phyloP scores from a whole-genome alignment of 257 asterid species.

The Plectranthus barbatus region DNA sequence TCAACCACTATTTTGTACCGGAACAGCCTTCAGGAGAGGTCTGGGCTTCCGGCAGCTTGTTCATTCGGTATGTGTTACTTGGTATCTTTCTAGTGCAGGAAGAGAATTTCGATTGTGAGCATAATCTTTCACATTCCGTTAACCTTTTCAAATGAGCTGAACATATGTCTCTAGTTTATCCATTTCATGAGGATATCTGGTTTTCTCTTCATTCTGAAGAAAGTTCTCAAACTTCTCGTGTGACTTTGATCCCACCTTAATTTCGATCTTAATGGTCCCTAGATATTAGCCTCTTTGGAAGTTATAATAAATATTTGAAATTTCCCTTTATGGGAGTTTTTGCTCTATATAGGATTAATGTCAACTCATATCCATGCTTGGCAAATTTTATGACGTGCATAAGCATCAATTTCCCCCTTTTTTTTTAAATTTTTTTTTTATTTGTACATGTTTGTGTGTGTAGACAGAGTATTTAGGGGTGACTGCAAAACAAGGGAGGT shows the following conservation, averaged over 20 bases:
- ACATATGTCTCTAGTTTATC: neutral
- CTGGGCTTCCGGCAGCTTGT: conserved; percentile 88
- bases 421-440: neutral
- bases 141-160: neutral
- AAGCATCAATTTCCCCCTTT: neutral
- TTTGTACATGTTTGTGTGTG: conserved; percentile 10
- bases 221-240: neutral
- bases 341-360: neutral
- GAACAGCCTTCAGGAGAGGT: conserved; percentile 95
- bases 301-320: neutral
- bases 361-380: neutral
- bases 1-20: conserved; percentile 83
- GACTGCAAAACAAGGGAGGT: conserved; percentile 77
- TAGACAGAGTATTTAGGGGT: conserved; percentile 90
- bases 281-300: neutral
- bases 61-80: conserved; percentile 60
- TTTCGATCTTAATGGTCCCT: conserved; percentile 1
- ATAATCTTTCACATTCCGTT: neutral
- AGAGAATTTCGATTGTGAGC: neutral
- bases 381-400: neutral
- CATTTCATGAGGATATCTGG: neutral
- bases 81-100: neutral
- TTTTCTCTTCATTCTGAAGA: neutral
- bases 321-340: neutral
- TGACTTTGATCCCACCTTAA: neutral